Conservation (phyloP, 106 monocot genomes). For the Hemerocallis citrina region DNA sequence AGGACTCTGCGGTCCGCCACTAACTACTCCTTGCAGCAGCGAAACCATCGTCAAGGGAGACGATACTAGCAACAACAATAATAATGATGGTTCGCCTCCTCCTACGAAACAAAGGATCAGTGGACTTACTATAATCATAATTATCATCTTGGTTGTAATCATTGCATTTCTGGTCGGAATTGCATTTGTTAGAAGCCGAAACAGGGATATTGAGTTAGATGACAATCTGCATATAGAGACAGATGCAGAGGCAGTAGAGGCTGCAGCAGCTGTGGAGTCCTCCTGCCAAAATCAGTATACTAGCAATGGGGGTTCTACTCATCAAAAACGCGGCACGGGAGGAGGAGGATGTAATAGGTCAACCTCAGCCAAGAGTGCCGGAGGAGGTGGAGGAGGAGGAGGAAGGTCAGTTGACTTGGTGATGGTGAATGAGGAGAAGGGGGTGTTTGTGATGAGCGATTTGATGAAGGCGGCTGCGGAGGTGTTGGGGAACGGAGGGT, state of each 20-base stretch:
- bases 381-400: not conserved
- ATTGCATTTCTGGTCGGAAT: not conserved
- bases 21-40: not conserved
- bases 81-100: not conserved
- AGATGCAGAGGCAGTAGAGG: not conserved
- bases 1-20: constrained; percentile 32
- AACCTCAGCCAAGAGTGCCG: too few relatives aligned
- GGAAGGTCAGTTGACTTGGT: not conserved
- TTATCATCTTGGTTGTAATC: not conserved
- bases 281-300: not conserved
- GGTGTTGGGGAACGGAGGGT: constrained; percentile 64
- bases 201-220: not conserved
- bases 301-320: not conserved
- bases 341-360: not conserved
- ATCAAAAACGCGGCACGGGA: not conserved
- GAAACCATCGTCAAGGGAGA: not conserved
- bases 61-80: constrained; percentile 25
- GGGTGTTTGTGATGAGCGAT: constrained; percentile 41
- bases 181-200: not conserved
- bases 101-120: not conserved
- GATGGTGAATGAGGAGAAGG: constrained; percentile 7
- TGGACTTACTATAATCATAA: not conserved
- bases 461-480: constrained; percentile 92
- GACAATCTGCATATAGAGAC: not conserved
- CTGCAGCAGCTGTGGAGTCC: not conserved